Evolutionary conservation across 805 yeast species (phyloP).

Genomic region (Diddensiella caesifluorescens): DNA sequence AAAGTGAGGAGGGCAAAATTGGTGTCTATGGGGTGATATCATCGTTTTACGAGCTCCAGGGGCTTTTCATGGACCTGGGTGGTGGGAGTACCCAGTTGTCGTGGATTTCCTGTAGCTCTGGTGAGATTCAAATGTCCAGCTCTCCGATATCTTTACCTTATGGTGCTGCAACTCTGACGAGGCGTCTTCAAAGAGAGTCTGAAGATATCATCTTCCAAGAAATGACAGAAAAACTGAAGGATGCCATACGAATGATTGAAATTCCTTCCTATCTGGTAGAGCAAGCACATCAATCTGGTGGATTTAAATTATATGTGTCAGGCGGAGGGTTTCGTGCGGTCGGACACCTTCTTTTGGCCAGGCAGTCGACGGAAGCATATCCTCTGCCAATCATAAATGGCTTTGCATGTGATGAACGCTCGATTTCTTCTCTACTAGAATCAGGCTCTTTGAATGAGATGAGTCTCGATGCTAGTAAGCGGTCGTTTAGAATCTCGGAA

Average conservation of each 20-base stretch:
- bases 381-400: constrained; percentile 72
- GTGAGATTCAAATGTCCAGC: constrained; percentile 49
- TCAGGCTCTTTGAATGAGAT: constrained; percentile 9
- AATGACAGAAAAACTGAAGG: constrained; percentile 45
- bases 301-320: constrained; percentile 58
- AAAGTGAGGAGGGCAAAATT: constrained; percentile 59
- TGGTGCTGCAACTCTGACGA: constrained; percentile 65
- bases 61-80: constrained; percentile 68
- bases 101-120: constrained; percentile 58
- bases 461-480: constrained; percentile 26
- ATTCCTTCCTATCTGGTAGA: constrained; percentile 48
- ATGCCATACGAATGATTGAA: constrained; percentile 46
- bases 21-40: constrained; percentile 75
- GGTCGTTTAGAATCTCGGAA: constrained; percentile 60
- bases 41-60: constrained; percentile 59
- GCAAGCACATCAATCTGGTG: constrained; percentile 51
- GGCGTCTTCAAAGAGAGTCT: constrained; percentile 49
- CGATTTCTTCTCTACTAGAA: constrained; percentile 35
- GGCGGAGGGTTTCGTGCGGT: constrained; percentile 74
- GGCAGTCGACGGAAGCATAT: constrained; percentile 44
- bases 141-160: constrained; percentile 63
- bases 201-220: constrained; percentile 47
- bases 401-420: constrained; percentile 50
- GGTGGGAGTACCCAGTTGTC: constrained; percentile 67
- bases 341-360: constrained; percentile 52